These are phyloP conservation scores for Blastobotrys capitulatus DNA, from an alignment of 1,139 yeast species.

Conservation along the genomic window DNA sequence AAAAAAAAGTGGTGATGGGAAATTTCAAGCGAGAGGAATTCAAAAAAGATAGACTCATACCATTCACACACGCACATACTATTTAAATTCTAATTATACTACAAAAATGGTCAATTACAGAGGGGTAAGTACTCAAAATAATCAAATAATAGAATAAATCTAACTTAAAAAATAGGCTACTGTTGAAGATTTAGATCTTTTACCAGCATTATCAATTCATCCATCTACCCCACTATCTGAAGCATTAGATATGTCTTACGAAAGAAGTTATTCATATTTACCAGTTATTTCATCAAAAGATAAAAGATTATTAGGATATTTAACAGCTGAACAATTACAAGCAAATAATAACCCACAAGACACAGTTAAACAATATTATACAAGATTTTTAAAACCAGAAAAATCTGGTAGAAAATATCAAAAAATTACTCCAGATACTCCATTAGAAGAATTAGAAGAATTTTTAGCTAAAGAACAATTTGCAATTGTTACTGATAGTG, in stretches of 20 bases:
- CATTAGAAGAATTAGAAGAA: conserved; percentile 49
- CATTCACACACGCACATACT: neutral
- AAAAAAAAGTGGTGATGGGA: too few species aligned
- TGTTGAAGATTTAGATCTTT: conserved; percentile 56
- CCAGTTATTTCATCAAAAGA: conserved; percentile 52
- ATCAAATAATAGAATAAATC: neutral
- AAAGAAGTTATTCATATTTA: conserved; percentile 51
- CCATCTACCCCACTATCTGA: conserved; percentile 47
- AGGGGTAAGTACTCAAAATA: conserved; percentile 21
- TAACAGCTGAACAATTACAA: conserved; percentile 46
- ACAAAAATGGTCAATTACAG: conserved; percentile 18
- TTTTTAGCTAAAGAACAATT: conserved; percentile 49
- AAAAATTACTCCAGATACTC: conserved; percentile 52
- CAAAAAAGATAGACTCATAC: neutral
- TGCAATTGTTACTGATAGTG: conserved; percentile 54
- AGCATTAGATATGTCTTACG: conserved; percentile 46
- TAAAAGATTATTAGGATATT: conserved; percentile 50
- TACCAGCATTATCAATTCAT: conserved; percentile 54
- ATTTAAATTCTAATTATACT: neutral
- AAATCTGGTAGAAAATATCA: conserved; percentile 27
- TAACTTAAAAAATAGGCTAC: conserved; percentile 38
- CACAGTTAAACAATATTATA: conserved; percentile 34
- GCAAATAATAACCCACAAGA: conserved; percentile 37
- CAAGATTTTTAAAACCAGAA: conserved; percentile 24
- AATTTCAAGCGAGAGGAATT: neutral